Conservation (phyloP, 1,284 basidiomycete genomes). For the Clitocybe nebularis region DNA sequence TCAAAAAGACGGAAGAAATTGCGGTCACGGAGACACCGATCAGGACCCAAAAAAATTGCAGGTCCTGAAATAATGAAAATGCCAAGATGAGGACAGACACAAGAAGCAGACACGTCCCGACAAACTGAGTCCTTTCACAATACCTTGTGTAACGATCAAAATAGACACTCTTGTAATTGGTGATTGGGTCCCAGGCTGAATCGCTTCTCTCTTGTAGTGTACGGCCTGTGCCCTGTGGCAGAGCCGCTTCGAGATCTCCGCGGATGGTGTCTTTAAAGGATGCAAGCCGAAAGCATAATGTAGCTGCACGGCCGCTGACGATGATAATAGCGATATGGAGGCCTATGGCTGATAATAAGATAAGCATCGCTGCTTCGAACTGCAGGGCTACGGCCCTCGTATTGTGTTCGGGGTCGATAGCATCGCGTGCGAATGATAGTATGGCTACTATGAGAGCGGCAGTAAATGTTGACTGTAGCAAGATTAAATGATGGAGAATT, state of each 20-base stretch:
- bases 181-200: too few species aligned
- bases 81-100: constrained; percentile 6
- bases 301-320: constrained; percentile 12
- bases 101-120: constrained; percentile 9
- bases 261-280: background rate
- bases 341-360: constrained; percentile 10
- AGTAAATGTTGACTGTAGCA: constrained; percentile 23
- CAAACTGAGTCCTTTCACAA: constrained; percentile 11
- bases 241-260: background rate
- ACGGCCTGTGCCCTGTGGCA: too few species aligned
- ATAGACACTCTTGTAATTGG: background rate
- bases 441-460: constrained; percentile 23
- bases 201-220: too few species aligned
- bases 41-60: constrained; percentile 6
- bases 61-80: constrained; percentile 7
- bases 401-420: constrained; percentile 12
- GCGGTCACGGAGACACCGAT: constrained; percentile 2
- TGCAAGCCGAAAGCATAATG: constrained; percentile 11
- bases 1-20: constrained; percentile 1
- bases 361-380: constrained; percentile 13
- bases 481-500: background rate
- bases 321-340: constrained; percentile 14
- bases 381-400: background rate
- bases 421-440: constrained; percentile 19
- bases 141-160: constrained; percentile 13